Conservation (phyloP, 495 filamentous ascomycete genomes). For the Aspergillus hancockii region DNA sequence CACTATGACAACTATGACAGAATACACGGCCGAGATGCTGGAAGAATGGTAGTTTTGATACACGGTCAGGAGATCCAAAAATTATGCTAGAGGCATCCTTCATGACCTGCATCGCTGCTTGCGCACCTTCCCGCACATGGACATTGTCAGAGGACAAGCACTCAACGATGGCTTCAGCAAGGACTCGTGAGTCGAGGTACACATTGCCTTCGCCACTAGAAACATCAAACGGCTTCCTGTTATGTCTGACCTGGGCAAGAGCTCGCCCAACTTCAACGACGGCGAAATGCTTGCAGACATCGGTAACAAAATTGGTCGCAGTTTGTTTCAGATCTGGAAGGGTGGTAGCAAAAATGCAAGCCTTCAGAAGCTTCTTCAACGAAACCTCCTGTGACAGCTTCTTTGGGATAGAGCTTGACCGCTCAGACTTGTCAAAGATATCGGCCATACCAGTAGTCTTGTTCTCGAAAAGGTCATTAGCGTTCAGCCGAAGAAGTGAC, state of each 20-base stretch:
- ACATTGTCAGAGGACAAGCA: slow-evolving; percentile 79
- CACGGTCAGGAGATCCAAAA: slow-evolving; percentile 71
- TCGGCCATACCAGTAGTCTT: slow-evolving; percentile 65
- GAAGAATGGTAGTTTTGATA: slow-evolving; percentile 78
- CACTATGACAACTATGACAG: slow-evolving; percentile 91
- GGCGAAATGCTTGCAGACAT: slow-evolving; percentile 85
- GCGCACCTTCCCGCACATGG: slow-evolving; percentile 80
- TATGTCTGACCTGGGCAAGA: slow-evolving; percentile 72
- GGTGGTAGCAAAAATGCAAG: slow-evolving; percentile 82
- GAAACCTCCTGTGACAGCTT: slow-evolving; percentile 77
- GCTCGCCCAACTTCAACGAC: slow-evolving; percentile 86
- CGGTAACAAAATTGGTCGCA: slow-evolving; percentile 70
- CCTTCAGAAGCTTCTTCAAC: slow-evolving; percentile 83
- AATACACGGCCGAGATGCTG: slow-evolving; percentile 75
- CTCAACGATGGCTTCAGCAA: slow-evolving; percentile 87
- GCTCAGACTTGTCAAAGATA: slow-evolving; percentile 66
- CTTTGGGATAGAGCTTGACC: slow-evolving; percentile 80
- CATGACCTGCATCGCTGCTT: slow-evolving; percentile 71
- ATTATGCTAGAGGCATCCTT: slow-evolving; percentile 77
- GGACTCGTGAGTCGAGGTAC: slow-evolving; percentile 76
- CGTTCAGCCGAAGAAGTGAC: slow-evolving; percentile 80
- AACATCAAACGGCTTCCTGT: slow-evolving; percentile 74
- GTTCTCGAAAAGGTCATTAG: slow-evolving; percentile 73
- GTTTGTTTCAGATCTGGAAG: slow-evolving; percentile 74
- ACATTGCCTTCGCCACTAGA: slow-evolving; percentile 82